Conservation (phyloP, 495 filamentous ascomycete genomes). For the Pseudoneurospora amorphoporcata region DNA sequence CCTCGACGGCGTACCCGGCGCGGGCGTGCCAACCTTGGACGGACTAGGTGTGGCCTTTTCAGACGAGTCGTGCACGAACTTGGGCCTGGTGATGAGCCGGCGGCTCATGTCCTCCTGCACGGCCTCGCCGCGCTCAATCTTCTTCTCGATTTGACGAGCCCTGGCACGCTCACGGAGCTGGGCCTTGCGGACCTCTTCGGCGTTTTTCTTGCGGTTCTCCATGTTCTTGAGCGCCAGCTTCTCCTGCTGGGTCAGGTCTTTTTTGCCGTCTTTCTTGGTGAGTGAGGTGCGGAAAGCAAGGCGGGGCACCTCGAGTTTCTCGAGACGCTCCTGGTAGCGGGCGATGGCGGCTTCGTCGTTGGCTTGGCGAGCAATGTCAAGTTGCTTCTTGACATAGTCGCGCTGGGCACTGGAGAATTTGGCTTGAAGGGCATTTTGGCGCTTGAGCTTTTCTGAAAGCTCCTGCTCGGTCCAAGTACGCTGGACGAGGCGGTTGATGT, state of each 20-base stretch:
- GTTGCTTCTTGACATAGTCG: constrained; percentile 45
- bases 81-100: constrained; percentile 50
- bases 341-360: constrained; percentile 52
- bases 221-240: constrained; percentile 65
- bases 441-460: constrained; percentile 62
- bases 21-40: not conserved
- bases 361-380: constrained; percentile 52
- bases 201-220: constrained; percentile 68
- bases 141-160: constrained; percentile 43
- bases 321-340: constrained; percentile 55
- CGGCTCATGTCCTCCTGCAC: constrained; percentile 45
- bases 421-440: constrained; percentile 48
- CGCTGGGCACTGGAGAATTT: constrained; percentile 56
- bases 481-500: constrained; percentile 70
- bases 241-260: constrained; percentile 51
- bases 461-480: constrained; percentile 72
- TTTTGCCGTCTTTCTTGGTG: constrained; percentile 30
- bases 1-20: not conserved
- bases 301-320: constrained; percentile 54
- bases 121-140: constrained; percentile 42
- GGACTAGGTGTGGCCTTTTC: not conserved
- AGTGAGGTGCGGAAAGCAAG: constrained; percentile 58
- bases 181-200: constrained; percentile 72
- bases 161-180: constrained; percentile 67
- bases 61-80: constrained; percentile 48